Conservation (phyloP, 148 eudicot species). For the Rhododendron molle region DNA sequence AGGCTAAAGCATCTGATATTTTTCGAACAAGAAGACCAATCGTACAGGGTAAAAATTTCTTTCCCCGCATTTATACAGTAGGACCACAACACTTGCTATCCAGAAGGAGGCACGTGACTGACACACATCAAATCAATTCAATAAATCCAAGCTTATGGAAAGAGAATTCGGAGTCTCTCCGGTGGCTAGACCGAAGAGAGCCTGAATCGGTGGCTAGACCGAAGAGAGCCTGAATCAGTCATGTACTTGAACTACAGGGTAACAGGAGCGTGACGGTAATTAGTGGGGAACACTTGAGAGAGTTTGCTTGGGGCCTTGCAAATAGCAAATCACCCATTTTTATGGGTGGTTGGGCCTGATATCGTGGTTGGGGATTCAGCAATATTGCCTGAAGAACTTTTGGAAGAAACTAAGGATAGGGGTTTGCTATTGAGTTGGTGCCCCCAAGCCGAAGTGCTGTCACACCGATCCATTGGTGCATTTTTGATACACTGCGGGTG, state of each 20-base stretch:
- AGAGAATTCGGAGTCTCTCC: slow-evolving; percentile 13
- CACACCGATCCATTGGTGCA: neutral
- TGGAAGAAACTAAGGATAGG: neutral
- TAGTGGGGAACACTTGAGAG: neutral
- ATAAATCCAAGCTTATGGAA: slow-evolving; percentile 22
- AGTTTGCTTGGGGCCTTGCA: too few relatives aligned
- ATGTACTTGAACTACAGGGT: slow-evolving; percentile 24
- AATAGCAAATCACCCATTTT: too few relatives aligned
- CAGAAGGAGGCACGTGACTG: neutral
- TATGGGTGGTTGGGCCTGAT: too few relatives aligned
- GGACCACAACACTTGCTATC: slow-evolving; percentile 18
- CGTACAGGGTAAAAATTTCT: too few relatives aligned
- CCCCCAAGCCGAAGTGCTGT: neutral
- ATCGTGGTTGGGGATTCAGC: neutral
- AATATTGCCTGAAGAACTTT: neutral
- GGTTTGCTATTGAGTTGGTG: neutral
- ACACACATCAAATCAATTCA: neutral
- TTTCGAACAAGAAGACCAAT: neutral
- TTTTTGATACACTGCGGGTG: neutral
- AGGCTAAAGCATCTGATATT: too few relatives aligned
- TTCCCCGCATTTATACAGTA: neutral
- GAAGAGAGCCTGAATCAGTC: slow-evolving; percentile 11
- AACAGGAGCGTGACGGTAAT: slow-evolving; percentile 20
- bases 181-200: slow-evolving; percentile 21
- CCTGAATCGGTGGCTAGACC: slow-evolving; percentile 23